Base-by-base conservation (phyloP, 2,329 filamentous ascomycete genomes). In the Pleoardoris graminearum region DNA sequence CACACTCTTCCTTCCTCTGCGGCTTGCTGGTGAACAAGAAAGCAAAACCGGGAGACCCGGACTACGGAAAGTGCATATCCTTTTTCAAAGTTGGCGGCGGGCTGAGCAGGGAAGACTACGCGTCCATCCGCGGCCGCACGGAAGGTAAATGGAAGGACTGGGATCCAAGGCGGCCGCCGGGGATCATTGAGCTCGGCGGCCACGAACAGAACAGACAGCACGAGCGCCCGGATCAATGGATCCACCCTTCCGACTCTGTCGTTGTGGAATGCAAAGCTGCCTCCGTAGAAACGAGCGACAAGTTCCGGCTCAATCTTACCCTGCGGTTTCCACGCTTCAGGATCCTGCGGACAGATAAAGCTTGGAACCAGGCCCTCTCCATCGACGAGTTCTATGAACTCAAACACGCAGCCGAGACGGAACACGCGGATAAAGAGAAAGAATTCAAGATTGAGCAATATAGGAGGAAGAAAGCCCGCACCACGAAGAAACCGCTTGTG, bases 1-100 rank as follows among this genome's bases (percentile, higher is more conserved):
- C 77, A 1, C 77, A 97, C 3, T 91, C 91, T 1, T 94, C 87
- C 56, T 99, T 93, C 68, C 72, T 99, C n/a, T 97, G 93, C 66
- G 94, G 92, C 0, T 77, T 99, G 7, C 83, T 90, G 23, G 86
- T 88, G 1, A 86, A 91, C 46, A 83, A 88, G 59, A 83, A 86
- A 55, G 82, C 89, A 27, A 80, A 88, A 29, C 76, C 80, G 30
- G 73, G 74, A 21, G 77, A 76, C 10, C 64, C 72, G 4, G 82
- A 85, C 55, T 82, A 85, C 0, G 87, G 90, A 74, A 91, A 90
- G 71, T 95, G 86, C 67, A 89, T 86, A 64, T 96, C 91, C n/a
- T 97, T 99, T 76, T 96, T 92, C 80, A 97, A 94, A 72, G 94
- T 99, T 14, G 94, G 94, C n/a, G 94, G 94, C 48, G 94, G 94